These are phyloP conservation scores for Rhizopogon vesiculosus DNA, from an alignment of 768 basidiomycete genomes.

Conservation along the genomic window DNA sequence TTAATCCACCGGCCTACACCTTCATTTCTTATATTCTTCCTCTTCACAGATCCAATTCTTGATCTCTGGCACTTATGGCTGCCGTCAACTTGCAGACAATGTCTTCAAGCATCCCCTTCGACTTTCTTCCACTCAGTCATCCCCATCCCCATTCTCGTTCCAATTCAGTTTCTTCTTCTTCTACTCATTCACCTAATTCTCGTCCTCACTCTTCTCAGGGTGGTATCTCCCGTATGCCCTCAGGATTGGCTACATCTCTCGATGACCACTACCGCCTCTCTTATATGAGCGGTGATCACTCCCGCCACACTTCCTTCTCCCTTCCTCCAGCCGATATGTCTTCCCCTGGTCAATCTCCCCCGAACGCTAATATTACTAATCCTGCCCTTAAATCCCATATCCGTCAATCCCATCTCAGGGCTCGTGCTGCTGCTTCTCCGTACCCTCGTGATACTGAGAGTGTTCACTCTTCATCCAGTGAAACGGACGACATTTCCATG, in stretches of 20 bases:
- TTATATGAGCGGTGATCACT: conserved; percentile 42
- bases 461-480: conserved; percentile 83
- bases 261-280: conserved; percentile 75
- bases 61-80: conserved; percentile 44
- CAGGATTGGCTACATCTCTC: conserved; percentile 42
- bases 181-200: conserved; percentile 66
- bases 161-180: conserved; percentile 71
- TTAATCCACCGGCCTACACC: conserved; percentile 29
- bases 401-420: conserved; percentile 72
- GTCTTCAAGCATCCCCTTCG: conserved; percentile 61
- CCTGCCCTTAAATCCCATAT: conserved; percentile 75
- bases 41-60: neutral
- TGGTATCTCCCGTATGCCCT: conserved; percentile 46
- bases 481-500: conserved; percentile 85
- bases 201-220: conserved; percentile 80
- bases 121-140: conserved; percentile 59
- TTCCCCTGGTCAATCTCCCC: conserved; percentile 58
- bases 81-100: conserved; percentile 74
- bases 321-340: conserved; percentile 36
- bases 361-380: conserved; percentile 72
- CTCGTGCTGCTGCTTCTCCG: conserved; percentile 76
- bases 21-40: conserved; percentile 23
- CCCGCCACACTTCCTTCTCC: conserved; percentile 42
- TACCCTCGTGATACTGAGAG: conserved; percentile 85
- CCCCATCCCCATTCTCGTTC: conserved; percentile 75